Base-by-base conservation (phyloP, 1,284 basidiomycete genomes). In the Tremellales sp. region DNA sequence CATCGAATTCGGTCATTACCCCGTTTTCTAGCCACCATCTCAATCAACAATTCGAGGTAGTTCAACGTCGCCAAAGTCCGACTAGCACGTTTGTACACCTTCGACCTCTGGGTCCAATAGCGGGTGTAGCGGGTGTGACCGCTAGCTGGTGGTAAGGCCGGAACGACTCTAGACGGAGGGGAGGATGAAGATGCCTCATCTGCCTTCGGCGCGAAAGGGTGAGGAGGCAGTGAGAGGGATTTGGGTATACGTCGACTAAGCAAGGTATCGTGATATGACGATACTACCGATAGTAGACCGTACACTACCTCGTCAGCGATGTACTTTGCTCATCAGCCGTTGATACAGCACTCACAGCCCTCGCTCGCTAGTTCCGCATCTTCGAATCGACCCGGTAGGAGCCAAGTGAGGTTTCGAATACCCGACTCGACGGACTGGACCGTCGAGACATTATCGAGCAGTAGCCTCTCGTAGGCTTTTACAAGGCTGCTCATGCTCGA, bases 331-430 rank as follows among this genome's bases (percentile, higher is more conserved):
- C 37, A 35, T 8, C 19, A 8, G 57, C 26, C 57, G 56, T 47
- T 45, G 54, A 40, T 48, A 40, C 33, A 24, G 43, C 45, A 86
- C 89, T 82, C 61, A 92, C 90, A 77, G 67, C 86, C 83, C 80
- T 93, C 91, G 31, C 87, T 90, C 48, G 86, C 89, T 51, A 97
- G 78, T 72, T 97, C 93, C 47, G 92, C 89, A 79, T 97, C 93
- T 71, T 91, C 90, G 81, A 97, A 97, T 54, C 92, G 82, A 56
- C 92, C 93, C 19, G 93, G 92, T 22, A 97, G 79, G 61, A 97
- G 85, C 88, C 91, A 97, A 33, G 90, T 93, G 58, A 96, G 77
- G 53, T 89, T 92, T 52, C 90, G 80, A 56, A 97, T 76, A 11
- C 87, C 84, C 29, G 87, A 89, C 74, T 97, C 92, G 57, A 96